Evolutionary conservation across 352 stramenopile genomes (phyloP).

Genomic region (Phytopythium helicoides): DNA sequence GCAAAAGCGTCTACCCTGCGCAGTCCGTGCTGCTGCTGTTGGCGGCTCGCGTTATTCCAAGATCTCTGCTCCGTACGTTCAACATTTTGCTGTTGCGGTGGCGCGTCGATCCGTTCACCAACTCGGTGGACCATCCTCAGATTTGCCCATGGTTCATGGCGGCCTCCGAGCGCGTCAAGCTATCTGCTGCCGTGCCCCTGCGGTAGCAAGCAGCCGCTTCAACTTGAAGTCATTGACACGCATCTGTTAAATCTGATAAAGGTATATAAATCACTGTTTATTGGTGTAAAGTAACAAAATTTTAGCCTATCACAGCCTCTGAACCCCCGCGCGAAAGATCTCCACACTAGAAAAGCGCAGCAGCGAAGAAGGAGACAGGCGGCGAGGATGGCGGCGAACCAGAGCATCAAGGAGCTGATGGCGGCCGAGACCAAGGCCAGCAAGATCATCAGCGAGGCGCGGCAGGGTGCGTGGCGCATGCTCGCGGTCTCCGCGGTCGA

Average conservation of each 20-base stretch:
- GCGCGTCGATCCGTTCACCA: constrained; percentile 16
- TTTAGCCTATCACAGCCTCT: neutral
- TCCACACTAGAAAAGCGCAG: neutral
- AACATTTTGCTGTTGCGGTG: constrained; percentile 25
- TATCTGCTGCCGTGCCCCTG: constrained; percentile 1
- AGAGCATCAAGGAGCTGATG: constrained; percentile 91
- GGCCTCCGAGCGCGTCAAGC: constrained; percentile 5
- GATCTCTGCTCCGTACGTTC: constrained; percentile 21
- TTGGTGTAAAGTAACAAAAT: no score
- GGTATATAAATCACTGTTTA: neutral
- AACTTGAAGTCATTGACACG: neutral
- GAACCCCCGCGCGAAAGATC: neutral
- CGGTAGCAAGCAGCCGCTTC: neutral
- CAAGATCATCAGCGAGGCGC: constrained; percentile 87
- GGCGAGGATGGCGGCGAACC: constrained; percentile 69
- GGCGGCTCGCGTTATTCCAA: constrained; percentile 17
- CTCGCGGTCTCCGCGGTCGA: neutral
- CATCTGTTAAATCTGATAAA: no score
- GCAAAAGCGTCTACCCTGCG: constrained; percentile 16
- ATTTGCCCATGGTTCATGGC: constrained; percentile 8
- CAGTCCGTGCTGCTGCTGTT: constrained; percentile 15
- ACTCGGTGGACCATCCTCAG: constrained; percentile 1
- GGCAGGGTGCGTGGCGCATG: constrained; percentile 42
- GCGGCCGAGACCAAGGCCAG: constrained; percentile 88
- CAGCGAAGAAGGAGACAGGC: constrained; percentile 1